Percentiles rank a stretch among this genome's conserved stretches.
These are phyloP conservation scores for Penicillium arizonense DNA, from an alignment of 495 filamentous ascomycete genomes.

Conservation along the genomic window DNA sequence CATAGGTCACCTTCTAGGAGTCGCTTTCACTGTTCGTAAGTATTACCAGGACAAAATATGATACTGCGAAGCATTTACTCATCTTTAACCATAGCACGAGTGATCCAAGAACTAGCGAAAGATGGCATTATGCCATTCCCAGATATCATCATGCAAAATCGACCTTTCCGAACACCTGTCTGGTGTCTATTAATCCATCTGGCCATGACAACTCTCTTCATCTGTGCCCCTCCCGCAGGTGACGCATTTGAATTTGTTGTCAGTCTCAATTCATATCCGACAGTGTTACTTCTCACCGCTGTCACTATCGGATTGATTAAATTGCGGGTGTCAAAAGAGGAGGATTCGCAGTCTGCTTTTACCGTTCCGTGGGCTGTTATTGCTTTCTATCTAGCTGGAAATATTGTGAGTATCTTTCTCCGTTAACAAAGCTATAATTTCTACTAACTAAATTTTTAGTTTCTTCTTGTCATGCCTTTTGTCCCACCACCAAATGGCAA, in stretches of 20 bases:
- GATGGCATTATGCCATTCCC: conserved; percentile 68
- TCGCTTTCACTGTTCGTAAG: conserved; percentile 28
- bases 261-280: conserved; percentile 59
- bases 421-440: not conserved
- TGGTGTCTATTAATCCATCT: conserved; percentile 59
- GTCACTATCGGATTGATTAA: conserved; percentile 26
- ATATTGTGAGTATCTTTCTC: conserved; percentile 12
- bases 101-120: conserved; percentile 65
- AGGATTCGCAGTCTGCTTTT: conserved; percentile 13
- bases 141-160: conserved; percentile 56
- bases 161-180: conserved; percentile 63
- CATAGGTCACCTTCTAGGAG: conserved; percentile 66
- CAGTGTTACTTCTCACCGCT: conserved; percentile 14
- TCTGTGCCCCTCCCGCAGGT: conserved; percentile 55
- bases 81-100: conserved; percentile 41
- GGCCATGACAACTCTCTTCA: conserved; percentile 60
- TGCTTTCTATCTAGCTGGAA: conserved; percentile 24
- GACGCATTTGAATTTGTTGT: conserved; percentile 68
- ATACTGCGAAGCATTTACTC: not conserved
- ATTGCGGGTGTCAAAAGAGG: conserved; percentile 12
- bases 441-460: conserved; percentile 5
- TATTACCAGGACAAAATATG: not conserved
- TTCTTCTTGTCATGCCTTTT: conserved; percentile 40
- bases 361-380: conserved; percentile 23
- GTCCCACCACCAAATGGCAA: conserved; percentile 33